phyloP scores from a whole-genome alignment of 2,329 filamentous ascomycete genomes.

The Elsinoe necatrix region DNA sequence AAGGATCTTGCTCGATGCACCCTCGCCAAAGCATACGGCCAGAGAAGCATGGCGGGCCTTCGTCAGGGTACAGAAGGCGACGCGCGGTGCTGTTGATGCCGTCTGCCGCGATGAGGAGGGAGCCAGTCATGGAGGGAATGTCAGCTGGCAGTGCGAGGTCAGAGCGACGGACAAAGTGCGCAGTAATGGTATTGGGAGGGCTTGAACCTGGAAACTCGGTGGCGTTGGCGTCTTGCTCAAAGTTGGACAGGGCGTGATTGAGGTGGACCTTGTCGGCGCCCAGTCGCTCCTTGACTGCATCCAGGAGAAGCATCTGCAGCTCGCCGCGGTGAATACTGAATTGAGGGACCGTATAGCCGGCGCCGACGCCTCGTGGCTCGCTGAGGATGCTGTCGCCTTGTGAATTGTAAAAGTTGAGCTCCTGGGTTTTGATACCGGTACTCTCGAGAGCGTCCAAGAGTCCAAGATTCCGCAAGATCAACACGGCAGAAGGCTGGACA shows the following conservation, averaged over 20 bases:
- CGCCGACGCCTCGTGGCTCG: conserved; percentile 35
- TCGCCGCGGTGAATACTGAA: conserved; percentile 41
- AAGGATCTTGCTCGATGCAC: conserved; percentile 34
- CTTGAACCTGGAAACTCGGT: background rate
- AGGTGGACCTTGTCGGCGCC: conserved; percentile 34
- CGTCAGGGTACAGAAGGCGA: conserved; percentile 35
- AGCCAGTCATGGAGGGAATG: conserved; percentile 27
- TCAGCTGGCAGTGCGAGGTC: conserved; percentile 23
- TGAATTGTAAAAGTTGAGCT: conserved; percentile 40
- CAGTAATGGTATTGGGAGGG: conserved; percentile 29
- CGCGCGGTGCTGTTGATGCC: conserved; percentile 40
- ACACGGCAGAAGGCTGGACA: conserved; percentile 39
- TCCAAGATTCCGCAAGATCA: conserved; percentile 38
- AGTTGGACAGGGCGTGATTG: conserved; percentile 32
- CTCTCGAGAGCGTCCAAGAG: conserved; percentile 34
- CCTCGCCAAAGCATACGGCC: conserved; percentile 42
- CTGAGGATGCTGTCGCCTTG: conserved; percentile 37
- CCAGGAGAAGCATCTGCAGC: conserved; percentile 38
- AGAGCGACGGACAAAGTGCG: conserved; percentile 29
- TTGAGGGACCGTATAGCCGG: conserved; percentile 38
- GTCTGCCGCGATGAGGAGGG: conserved; percentile 36
- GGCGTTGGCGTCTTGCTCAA: conserved; percentile 28
- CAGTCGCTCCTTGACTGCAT: conserved; percentile 35
- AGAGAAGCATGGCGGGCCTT: conserved; percentile 39
- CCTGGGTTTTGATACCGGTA: conserved; percentile 35